A percentile compares a stretch with the other conserved stretches of the same genome.
These are phyloP conservation scores for Bruguiera sexangula DNA, from an alignment of 345 rosid species.

Conservation along the genomic window DNA sequence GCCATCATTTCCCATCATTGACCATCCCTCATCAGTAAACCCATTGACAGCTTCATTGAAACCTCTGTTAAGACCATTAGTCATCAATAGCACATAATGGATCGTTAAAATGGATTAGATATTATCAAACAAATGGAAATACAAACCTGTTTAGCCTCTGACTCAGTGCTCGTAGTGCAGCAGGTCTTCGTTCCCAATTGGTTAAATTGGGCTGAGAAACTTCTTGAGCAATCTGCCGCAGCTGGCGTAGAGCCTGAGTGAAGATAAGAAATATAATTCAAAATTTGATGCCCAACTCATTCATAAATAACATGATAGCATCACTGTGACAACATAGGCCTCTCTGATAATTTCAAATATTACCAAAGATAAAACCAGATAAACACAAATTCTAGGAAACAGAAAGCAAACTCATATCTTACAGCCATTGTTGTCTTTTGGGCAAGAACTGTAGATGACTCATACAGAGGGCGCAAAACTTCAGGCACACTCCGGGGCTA, in stretches of 20 bases:
- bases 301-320: neutral
- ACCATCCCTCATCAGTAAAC: slow-evolving; percentile 97
- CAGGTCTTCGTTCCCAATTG: slow-evolving; percentile 95
- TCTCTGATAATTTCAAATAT: neutral
- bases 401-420: slow-evolving; percentile 20
- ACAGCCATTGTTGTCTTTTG: slow-evolving; percentile 98
- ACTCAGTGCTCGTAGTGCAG: slow-evolving; percentile 86
- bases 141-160: slow-evolving; percentile 93
- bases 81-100: slow-evolving; percentile 1
- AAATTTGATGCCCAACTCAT: slow-evolving; percentile 4
- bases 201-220: slow-evolving; percentile 71
- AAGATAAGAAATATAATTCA: slow-evolving; percentile 8
- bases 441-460: slow-evolving; percentile 91
- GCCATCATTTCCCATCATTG: slow-evolving; percentile 84
- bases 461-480: slow-evolving; percentile 91
- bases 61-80: slow-evolving; percentile 49
- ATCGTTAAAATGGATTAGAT: neutral
- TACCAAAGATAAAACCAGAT: neutral
- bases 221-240: slow-evolving; percentile 93
- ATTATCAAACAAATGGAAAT: slow-evolving; percentile 10
- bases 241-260: slow-evolving; percentile 81
- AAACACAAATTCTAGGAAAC: neutral
- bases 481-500: slow-evolving; percentile 99
- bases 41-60: slow-evolving; percentile 97
- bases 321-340: neutral